Evolutionary conservation across 352 stramenopile species (phyloP), one percentile per base, ranked within the genome.

Genomic region (Pythium volutum): DNA sequence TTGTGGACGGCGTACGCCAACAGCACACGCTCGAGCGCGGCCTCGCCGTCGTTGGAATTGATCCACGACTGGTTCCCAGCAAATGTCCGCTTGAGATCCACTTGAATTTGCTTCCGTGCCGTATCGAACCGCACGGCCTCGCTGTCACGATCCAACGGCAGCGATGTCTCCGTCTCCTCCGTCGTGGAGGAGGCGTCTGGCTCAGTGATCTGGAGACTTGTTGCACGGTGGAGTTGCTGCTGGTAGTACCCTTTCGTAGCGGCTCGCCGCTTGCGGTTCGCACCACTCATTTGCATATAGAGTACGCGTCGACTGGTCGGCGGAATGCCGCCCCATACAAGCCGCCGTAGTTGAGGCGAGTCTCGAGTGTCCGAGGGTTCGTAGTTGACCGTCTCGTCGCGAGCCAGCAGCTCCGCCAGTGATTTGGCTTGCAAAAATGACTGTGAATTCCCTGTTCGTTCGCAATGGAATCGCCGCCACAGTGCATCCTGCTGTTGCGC

Each of bases 1-100:
- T 96, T 93, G 55, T 91, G 79, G 27, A 94, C 42, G 0, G 88
- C 87, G 50, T 93, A 96, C 14, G 86, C 75, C 11, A 90, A 58
- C 9, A 97, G 59, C 23, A 97, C 79, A 8, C 85, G 70, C 46
- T 80, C 73, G 31, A 96, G 67, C 23, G 77, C 66, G 1, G 48
- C 48, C 29, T 87, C 74, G 0, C 84, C 82, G 0, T 68, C 61
- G 0, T 31, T 14, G 6, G 72, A 75, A 41, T 83, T 84, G 46
- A 89, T 79, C 76, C 76, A 91, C 36, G 77, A 85, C n/a, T 79
- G 59, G 45, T 88, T 78, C 2, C 74, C 77, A 11, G 77, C 79
- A 64, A 91, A 91, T 2, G 81, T 91, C 18, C 81, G 79, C 58
- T 87, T 75, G 20, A 91, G 60, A 63, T 91, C 81, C 29, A 84